A percentile compares a stretch with the other conserved stretches of the same genome.
Conservation (phyloP, 2,329 filamentous ascomycete species). For the Malbranchea cinnamomea region DNA sequence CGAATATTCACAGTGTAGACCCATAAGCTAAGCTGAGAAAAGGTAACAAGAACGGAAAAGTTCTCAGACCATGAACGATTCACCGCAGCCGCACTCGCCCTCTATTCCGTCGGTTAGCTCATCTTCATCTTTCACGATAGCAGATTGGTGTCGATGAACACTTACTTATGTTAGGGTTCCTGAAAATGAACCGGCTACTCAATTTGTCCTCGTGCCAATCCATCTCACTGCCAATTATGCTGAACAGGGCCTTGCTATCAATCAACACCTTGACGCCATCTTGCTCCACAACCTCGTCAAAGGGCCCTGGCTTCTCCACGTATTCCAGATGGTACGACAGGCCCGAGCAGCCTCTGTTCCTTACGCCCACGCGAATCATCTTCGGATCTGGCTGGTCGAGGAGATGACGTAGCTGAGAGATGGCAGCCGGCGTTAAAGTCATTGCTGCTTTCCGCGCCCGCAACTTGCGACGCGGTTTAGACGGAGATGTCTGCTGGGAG, state of each 20-base stretch:
- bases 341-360: conserved; percentile 86
- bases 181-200: conserved; percentile 82
- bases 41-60: conserved; percentile 3
- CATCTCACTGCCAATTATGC: conserved; percentile 98
- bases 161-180: conserved; percentile 97
- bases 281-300: conserved; percentile 89
- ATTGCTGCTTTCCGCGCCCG: conserved; percentile 82
- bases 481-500: conserved; percentile 27
- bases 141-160: conserved; percentile 14
- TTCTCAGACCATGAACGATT: conserved; percentile 74
- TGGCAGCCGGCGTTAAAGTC: conserved; percentile 64
- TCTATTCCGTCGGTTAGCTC: conserved; percentile 36
- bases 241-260: conserved; percentile 93
- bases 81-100: conserved; percentile 89
- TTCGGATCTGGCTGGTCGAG: conserved; percentile 79
- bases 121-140: conserved; percentile 9
- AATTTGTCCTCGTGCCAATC: conserved; percentile 96
- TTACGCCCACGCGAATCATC: conserved; percentile 85
- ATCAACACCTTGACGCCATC: conserved; percentile 93
- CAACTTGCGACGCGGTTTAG: conserved; percentile 53
- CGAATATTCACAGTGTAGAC: too few relatives aligned
- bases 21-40: too few relatives aligned
- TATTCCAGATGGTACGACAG: conserved; percentile 89
- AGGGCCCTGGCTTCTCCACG: conserved; percentile 73
- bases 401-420: conserved; percentile 60